These are phyloP conservation scores for Chytriomyces confervae DNA, from an alignment of 192 early-diverging fungal genomes.

Conservation along the genomic window DNA sequence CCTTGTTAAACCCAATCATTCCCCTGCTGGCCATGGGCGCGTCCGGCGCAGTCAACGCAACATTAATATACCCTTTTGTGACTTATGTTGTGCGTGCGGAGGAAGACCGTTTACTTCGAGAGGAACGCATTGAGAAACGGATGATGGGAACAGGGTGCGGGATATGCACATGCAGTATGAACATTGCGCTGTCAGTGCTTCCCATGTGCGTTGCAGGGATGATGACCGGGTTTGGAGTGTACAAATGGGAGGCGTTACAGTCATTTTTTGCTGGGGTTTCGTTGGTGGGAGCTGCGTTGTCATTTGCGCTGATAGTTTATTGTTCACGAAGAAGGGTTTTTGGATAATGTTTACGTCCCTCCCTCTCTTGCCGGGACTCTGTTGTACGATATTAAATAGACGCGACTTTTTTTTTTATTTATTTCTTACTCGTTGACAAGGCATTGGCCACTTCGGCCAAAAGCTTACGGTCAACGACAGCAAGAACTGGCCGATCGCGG, in stretches of 20 bases:
- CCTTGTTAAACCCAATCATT: slow-evolving; percentile 56
- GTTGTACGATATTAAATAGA: too few relatives aligned
- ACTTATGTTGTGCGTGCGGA: neutral
- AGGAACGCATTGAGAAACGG: neutral
- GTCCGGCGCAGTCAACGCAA: slow-evolving; percentile 56
- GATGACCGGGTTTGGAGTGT: slow-evolving; percentile 18
- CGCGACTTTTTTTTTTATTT: neutral
- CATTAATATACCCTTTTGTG: slow-evolving; percentile 17
- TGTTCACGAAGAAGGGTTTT: neutral
- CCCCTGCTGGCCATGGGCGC: slow-evolving; percentile 61
- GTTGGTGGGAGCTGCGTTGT: slow-evolving; percentile 3
- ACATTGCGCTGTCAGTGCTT: slow-evolving; percentile 54
- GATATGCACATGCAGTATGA: slow-evolving; percentile 47
- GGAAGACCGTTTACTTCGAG: neutral
- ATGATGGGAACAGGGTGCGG: slow-evolving; percentile 58
- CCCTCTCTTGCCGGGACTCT: too few relatives aligned
- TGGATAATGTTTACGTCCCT: too few relatives aligned
- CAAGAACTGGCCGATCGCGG: slow-evolving; percentile 3
- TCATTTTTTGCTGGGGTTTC: slow-evolving; percentile 7
- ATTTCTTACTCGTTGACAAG: neutral
- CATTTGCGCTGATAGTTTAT: neutral
- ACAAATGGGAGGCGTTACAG: slow-evolving; percentile 5
- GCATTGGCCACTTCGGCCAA: neutral
- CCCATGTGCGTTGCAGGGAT: slow-evolving; percentile 56
- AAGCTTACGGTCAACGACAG: slow-evolving; percentile 21